Conservation (phyloP, 139 green algal genomes). For the Axilococcus clingmanii region DNA sequence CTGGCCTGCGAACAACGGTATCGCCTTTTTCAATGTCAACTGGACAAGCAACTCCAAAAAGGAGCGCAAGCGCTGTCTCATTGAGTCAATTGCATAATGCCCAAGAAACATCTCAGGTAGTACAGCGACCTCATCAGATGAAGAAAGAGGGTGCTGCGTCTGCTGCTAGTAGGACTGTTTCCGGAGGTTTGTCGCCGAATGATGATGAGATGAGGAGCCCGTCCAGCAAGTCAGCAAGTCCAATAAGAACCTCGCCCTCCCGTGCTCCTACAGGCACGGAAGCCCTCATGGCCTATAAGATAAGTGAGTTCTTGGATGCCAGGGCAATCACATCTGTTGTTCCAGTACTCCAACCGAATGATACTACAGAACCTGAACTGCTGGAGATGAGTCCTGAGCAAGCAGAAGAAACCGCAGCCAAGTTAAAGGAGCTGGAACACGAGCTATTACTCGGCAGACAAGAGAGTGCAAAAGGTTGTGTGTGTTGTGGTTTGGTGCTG, state of each 20-base stretch:
- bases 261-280: constrained; percentile 7
- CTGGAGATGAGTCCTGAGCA: constrained; percentile 30
- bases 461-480: constrained; percentile 10
- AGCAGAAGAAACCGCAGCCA: constrained; percentile 27
- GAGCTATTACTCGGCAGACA: constrained; percentile 28
- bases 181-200: no score
- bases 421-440: constrained; percentile 25
- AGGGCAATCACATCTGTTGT: constrained; percentile 12
- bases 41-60: no score
- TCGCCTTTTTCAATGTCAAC: no score
- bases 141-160: no score
- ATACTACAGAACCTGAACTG: constrained; percentile 27
- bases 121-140: no score
- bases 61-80: not conserved
- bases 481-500: constrained; percentile 23
- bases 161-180: no score
- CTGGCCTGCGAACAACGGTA: no score
- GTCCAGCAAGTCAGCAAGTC: no score
- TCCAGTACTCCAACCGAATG: constrained; percentile 15
- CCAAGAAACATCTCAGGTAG: no score
- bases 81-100: no score
- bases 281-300: constrained; percentile 13
- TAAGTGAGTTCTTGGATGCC: constrained; percentile 10
- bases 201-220: no score
- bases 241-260: no score